Evolutionary conservation across 2,329 filamentous ascomycete species (phyloP), one percentile per base, ranked within the genome.

Genomic region (Myriosclerotinia duriaeana): DNA sequence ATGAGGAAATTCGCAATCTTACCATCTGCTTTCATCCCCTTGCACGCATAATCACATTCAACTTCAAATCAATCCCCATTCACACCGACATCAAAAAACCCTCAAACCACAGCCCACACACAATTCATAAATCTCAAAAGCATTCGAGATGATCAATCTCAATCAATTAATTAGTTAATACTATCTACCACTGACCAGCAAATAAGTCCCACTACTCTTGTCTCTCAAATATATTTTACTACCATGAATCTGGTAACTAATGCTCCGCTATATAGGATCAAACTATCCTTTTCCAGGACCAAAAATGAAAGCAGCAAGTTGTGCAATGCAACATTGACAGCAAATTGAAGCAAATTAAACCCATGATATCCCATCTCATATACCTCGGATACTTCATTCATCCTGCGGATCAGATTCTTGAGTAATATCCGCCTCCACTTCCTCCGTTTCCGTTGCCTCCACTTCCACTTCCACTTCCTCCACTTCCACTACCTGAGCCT

Each of bases 341-440:
- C 44, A 61, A 61, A 50, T 40, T 50, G 8, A 38, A 38, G 46
- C 44, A 50, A 61, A 38, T 22, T 26, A 15, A 50, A 20, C 20
- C 44, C 30, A 38, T 26, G 9, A 20, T 8, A 50, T 50, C 15
- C 34, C 44, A 50, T 22, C 44, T 50, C 44, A 26, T 20, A 40
- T 26, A 40, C 14, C 34, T 59, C 11, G 15, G 36, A 14, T 4
- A 20, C 20, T 15, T 15, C 36, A 30, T n/a, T 36, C 36, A 6
- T 44, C 36, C 22, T 15, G n/a, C 2, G n/a, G 14, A 22, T 63
- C 22, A 63, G 22, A 40, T 17, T 36, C 22, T 42, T 30, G 36
- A 44, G 36, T 63, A 63, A 55, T 55, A 42, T 63, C 48, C 48
- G 42, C 60, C 52, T 42, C 22, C n/a, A 11, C 34, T 62, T 4